Evolutionary conservation across 2,329 filamentous ascomycete species (phyloP).

Genomic region (Penicillium sp.): DNA sequence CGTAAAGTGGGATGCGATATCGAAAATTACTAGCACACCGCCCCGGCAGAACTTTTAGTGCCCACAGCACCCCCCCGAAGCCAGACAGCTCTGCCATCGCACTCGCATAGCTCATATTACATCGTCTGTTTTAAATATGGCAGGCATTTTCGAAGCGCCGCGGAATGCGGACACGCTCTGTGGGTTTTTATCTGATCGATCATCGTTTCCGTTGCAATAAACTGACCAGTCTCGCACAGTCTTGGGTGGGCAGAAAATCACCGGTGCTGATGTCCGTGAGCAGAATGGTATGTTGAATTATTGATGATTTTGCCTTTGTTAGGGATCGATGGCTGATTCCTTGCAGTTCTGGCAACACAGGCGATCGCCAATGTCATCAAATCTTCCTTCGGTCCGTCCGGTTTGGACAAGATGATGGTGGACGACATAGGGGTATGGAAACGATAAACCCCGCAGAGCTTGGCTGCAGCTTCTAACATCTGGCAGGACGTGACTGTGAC

Average conservation of each 20-base stretch:
- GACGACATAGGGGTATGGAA: conserved; percentile 88
- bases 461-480: conserved; percentile 24
- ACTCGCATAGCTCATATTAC: conserved; percentile 23
- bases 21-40: conserved; percentile 36
- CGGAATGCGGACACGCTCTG: conserved; percentile 89
- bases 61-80: conserved; percentile 28
- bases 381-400: conserved; percentile 95
- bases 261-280: conserved; percentile 91
- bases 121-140: conserved; percentile 59
- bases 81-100: conserved; percentile 34
- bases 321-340: conserved; percentile 9
- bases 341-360: conserved; percentile 82
- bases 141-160: conserved; percentile 93
- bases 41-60: conserved; percentile 47
- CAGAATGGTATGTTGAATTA: conserved; percentile 71
- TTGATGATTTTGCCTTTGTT: not conserved
- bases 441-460: conserved; percentile 23
- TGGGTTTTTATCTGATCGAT: conserved; percentile 42
- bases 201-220: conserved; percentile 9
- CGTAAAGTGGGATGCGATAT: conserved; percentile 42
- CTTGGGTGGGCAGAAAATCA: conserved; percentile 96
- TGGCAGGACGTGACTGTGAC: conserved; percentile 91
- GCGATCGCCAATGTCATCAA: conserved; percentile 99
- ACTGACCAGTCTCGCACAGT: conserved; percentile 54
- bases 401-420: conserved; percentile 99